Evolutionary conservation across 495 filamentous ascomycete species (phyloP), one percentile per base, ranked within the genome.

Genomic region (Podospora didyma): DNA sequence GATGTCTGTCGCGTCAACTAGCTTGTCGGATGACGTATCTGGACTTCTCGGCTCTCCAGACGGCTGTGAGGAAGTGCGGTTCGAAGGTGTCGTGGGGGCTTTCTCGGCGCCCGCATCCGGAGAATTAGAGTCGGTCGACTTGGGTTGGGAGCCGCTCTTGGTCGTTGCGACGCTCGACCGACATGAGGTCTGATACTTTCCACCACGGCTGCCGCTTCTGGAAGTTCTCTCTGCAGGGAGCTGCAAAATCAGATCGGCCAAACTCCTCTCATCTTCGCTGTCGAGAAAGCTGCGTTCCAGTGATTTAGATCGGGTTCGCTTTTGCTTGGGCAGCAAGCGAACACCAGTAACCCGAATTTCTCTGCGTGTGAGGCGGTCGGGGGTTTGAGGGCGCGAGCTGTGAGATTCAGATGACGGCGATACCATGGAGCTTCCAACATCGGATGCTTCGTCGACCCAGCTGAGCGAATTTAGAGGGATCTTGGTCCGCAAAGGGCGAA

Each of bases 381-480:
- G 34, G 9, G 34, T 10, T 14, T 5, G n/a, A 16, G 39, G 12
- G n/a, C 12, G 39, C 12, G 39, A 42, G 39, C 39, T 42, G 5
- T 14, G 39, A 14, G 12, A 42, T 5, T 42, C 39, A 12, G 39
- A 42, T 14, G 39, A 42, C 12, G 39, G 39, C 39, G 39, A 42
- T 5, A 42, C 12, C 39, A 42, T 14, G 1, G 47, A 22, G 46
- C 17, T 24, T 28, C 14, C 17, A n/a, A 44, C 34, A 24, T 51
- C 45, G 41, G 51, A 59, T 2, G 62, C 24, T 34, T 64, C 56
- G 26, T 54, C 59, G 6, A 53, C 51, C 34, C 62, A 54, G 46
- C 64, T 64, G 3, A 62, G 57, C 19, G 54, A 60, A 19, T 46
- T 24, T 11, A 47, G 20, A 7, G 55, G 55, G 19, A 58, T 47